Conservation (phyloP, 371 early-diverging fungal species). For the Haplosporangium sp. region DNA sequence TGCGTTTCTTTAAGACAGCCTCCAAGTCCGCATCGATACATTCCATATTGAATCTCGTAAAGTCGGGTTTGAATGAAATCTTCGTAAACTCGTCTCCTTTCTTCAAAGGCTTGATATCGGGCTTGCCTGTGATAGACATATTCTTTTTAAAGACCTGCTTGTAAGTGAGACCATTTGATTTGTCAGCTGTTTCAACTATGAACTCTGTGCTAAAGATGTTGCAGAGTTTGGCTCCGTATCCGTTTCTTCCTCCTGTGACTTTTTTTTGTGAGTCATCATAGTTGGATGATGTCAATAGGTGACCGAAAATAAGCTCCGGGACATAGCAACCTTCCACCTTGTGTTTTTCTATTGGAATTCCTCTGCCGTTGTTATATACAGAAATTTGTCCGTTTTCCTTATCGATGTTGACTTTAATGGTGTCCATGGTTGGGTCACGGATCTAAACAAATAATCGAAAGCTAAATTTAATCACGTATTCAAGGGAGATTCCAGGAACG, state of each 20-base stretch:
- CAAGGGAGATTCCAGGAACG: too few species aligned
- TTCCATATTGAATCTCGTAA: conserved; percentile 93
- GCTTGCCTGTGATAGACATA: conserved; percentile 84
- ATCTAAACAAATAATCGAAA: conserved; percentile 61
- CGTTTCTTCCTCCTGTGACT: conserved; percentile 99
- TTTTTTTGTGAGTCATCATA: conserved; percentile 99
- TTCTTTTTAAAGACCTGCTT: conserved; percentile 91
- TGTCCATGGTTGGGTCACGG: conserved; percentile 94
- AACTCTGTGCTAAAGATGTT: conserved; percentile 99
- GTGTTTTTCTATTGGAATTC: conserved; percentile 98
- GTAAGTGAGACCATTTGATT: conserved; percentile 78
- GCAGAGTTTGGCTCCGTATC: conserved; percentile 99
- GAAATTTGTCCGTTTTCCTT: conserved; percentile 86
- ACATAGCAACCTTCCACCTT: conserved; percentile 96
- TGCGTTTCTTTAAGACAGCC: conserved; percentile 94
- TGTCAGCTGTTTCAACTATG: conserved; percentile 96
- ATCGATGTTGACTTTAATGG: conserved; percentile 95
- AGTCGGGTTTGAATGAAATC: conserved; percentile 98
- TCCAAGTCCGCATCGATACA: conserved; percentile 92
- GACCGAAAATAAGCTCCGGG: conserved; percentile 99
- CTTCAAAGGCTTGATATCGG: conserved; percentile 75
- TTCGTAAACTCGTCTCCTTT: conserved; percentile 84
- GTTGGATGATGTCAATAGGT: conserved; percentile 98
- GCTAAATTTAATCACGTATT: not conserved
- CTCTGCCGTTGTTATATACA: conserved; percentile 97